A percentile compares a stretch with the other conserved stretches of the same genome.
These are phyloP conservation scores for Penicillium verrucosum DNA, from an alignment of 2,329 filamentous ascomycete species.

Conservation along the genomic window DNA sequence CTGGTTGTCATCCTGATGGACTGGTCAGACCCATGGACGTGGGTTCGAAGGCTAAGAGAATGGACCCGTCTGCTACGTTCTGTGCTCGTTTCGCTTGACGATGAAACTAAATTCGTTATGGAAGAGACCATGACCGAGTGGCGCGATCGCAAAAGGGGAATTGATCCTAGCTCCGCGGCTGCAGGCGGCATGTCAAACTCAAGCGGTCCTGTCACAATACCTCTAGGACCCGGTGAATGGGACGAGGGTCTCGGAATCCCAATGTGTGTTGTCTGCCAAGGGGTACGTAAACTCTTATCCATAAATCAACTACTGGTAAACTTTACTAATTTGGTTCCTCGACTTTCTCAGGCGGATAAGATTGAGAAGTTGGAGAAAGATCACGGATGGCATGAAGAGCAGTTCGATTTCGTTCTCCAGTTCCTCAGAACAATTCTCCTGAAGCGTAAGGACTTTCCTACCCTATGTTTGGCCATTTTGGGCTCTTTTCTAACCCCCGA, in stretches of 20 bases:
- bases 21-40: constrained; percentile 91
- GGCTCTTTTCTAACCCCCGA: constrained; percentile 11
- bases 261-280: constrained; percentile 92
- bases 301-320: not conserved
- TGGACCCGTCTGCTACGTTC: constrained; percentile 84
- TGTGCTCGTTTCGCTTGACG: constrained; percentile 69
- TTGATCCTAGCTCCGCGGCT: constrained; percentile 57
- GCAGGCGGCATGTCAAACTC: constrained; percentile 52
- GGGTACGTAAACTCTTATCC: constrained; percentile 54
- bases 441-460: constrained; percentile 61
- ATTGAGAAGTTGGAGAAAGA: constrained; percentile 89
- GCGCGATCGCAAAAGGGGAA: constrained; percentile 69
- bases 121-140: constrained; percentile 80
- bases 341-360: constrained; percentile 64
- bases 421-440: constrained; percentile 85
- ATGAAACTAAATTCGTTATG: constrained; percentile 76
- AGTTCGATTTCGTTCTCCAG: constrained; percentile 94
- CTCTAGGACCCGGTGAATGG: constrained; percentile 86
- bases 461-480: not conserved
- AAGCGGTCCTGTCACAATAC: constrained; percentile 68
- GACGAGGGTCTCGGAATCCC: constrained; percentile 83
- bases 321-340: constrained; percentile 21
- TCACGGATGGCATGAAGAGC: constrained; percentile 89
- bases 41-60: constrained; percentile 81
- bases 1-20: constrained; percentile 89